Conservation (phyloP, 164 flowering plant species). For the Warburgia ugandensis region DNA sequence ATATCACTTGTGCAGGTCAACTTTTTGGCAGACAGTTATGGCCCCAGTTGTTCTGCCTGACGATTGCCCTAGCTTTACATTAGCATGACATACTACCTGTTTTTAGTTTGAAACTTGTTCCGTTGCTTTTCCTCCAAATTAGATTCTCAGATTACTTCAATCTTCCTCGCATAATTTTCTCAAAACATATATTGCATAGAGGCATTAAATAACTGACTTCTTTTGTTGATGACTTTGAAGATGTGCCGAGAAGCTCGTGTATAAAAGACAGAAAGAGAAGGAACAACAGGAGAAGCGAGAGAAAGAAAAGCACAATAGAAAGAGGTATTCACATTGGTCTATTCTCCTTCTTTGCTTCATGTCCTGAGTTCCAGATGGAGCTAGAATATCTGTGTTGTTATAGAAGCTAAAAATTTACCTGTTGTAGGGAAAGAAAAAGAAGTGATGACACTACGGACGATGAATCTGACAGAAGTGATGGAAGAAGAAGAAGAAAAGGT, state of each 20-base stretch:
- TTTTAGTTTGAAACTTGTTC: neutral
- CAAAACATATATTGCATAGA: neutral
- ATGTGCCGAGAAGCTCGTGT: conserved; percentile 71
- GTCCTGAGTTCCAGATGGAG: neutral
- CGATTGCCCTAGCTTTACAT: neutral
- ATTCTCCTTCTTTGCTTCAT: neutral
- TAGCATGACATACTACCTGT: neutral
- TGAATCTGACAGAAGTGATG: conserved; percentile 22
- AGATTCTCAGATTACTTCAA: neutral
- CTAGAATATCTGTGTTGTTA: neutral
- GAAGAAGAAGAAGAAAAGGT: conserved; percentile 50
- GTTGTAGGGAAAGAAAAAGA: conserved; percentile 37
- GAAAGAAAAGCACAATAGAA: conserved; percentile 38
- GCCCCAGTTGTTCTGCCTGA: neutral
- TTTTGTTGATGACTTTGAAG: conserved; percentile 26
- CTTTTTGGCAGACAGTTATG: no score
- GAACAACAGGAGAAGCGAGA: conserved; percentile 31
- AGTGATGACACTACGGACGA: conserved; percentile 26
- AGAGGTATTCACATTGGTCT: conserved; percentile 33
- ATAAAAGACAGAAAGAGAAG: conserved; percentile 63
- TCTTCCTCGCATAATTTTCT: neutral
- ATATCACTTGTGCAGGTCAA: no score
- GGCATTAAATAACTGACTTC: conserved; percentile 3
- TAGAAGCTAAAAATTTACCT: neutral
- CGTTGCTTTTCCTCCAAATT: neutral